Evolutionary conservation across 352 stramenopile species (phyloP).

Genomic region (Phytophthora tubulina): DNA sequence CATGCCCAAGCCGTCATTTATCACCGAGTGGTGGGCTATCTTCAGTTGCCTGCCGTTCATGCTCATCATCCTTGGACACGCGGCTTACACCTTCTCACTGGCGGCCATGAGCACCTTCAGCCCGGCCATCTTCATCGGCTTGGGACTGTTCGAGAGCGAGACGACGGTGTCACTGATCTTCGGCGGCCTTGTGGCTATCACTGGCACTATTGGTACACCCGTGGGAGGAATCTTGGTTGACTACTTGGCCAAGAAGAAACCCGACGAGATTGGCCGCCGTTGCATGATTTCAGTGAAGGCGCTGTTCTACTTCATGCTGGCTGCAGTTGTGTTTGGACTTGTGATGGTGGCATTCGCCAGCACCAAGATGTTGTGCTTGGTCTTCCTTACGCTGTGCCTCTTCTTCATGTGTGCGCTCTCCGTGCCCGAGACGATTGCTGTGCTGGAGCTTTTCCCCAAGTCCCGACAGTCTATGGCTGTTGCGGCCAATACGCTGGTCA

Average conservation of each 20-base stretch:
- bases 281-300: constrained; percentile 68
- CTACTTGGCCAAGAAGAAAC: constrained; percentile 47
- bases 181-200: constrained; percentile 81
- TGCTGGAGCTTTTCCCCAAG: constrained; percentile 92
- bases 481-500: constrained; percentile 91
- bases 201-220: constrained; percentile 89
- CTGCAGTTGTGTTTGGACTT: constrained; percentile 61
- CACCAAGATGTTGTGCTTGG: constrained; percentile 68
- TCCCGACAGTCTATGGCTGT: constrained; percentile 91
- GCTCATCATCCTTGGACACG: constrained; percentile 84
- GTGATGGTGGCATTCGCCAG: constrained; percentile 69
- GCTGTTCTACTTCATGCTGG: constrained; percentile 76
- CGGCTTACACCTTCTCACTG: constrained; percentile 90
- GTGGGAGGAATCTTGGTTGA: constrained; percentile 88
- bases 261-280: constrained; percentile 46
- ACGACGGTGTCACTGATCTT: constrained; percentile 90
- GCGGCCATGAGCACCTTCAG: constrained; percentile 90
- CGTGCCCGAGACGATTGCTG: constrained; percentile 83
- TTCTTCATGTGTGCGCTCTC: constrained; percentile 83
- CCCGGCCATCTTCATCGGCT: constrained; percentile 88
- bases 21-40: constrained; percentile 71
- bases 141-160: constrained; percentile 90
- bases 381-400: constrained; percentile 74
- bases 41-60: constrained; percentile 81
- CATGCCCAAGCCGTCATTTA: constrained; percentile 51